A percentile compares a stretch with the other conserved stretches of the same genome.
phyloP scores from a whole-genome alignment of 1,284 basidiomycete genomes.

The Coniferiporia weirii region DNA sequence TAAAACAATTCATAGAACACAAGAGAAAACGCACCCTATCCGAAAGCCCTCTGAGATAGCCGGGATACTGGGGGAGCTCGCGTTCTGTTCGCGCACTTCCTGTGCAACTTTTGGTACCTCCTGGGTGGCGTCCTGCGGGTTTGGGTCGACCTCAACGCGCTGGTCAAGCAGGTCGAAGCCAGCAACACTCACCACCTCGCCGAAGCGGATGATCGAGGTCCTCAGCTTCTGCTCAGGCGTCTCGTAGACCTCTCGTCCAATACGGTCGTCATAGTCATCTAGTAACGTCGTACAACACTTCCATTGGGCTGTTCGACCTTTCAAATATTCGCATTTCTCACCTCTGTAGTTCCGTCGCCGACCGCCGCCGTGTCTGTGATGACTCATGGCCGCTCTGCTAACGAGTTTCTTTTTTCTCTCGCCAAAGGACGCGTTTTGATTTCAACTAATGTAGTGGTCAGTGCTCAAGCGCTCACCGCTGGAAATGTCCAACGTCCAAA shows the following conservation, averaged over 20 bases:
- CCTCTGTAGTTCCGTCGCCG: conserved; percentile 42
- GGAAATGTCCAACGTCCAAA: background rate
- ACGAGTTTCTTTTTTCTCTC: background rate
- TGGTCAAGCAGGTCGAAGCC: background rate
- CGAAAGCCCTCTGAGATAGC: conserved; percentile 72
- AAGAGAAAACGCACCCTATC: conserved; percentile 50
- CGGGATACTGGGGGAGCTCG: conserved; percentile 44
- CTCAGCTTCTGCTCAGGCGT: conserved; percentile 70
- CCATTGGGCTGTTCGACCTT: background rate
- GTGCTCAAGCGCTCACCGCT: conserved; percentile 14
- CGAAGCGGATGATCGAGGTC: conserved; percentile 66
- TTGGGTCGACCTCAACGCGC: conserved; percentile 21
- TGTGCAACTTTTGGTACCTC: conserved; percentile 63
- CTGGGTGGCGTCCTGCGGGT: conserved; percentile 57
- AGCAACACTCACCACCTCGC: conserved; percentile 70
- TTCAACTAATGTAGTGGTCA: conserved; percentile 11
- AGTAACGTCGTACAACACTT: conserved; percentile 3
- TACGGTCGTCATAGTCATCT: conserved; percentile 56
- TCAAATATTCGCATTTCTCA: conserved; percentile 27
- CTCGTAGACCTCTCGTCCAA: conserved; percentile 56
- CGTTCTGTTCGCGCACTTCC: conserved; percentile 55
- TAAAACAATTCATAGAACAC: conserved; percentile 1
- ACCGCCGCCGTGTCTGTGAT: conserved; percentile 38
- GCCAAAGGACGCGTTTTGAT: background rate
- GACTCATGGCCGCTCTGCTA: conserved; percentile 36